Evolutionary conservation across 805 yeast species (phyloP).

Genomic region (Saccharomycopsis sp.): DNA sequence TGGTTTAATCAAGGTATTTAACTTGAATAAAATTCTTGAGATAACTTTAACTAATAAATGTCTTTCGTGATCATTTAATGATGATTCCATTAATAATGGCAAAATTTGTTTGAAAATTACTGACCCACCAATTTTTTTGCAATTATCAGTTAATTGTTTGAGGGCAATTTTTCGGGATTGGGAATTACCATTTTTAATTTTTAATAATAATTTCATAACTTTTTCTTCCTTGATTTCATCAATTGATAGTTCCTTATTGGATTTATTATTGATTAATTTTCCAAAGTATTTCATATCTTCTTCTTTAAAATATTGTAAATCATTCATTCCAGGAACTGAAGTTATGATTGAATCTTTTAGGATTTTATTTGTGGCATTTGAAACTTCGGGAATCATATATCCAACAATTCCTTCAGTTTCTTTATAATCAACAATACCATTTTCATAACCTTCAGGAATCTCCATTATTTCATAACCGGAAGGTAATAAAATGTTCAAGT

Average conservation of each 20-base stretch:
- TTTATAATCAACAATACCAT: not conserved
- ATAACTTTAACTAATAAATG: slow-evolving; percentile 71
- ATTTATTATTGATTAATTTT: slow-evolving; percentile 33
- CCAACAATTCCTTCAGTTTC: slow-evolving; percentile 17
- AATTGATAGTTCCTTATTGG: slow-evolving; percentile 27
- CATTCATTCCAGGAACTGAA: slow-evolving; percentile 55
- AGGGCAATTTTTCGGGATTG: slow-evolving; percentile 57
- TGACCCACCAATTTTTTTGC: slow-evolving; percentile 58
- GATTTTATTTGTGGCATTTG: slow-evolving; percentile 22
- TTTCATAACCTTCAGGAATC: slow-evolving; percentile 12
- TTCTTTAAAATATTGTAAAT: slow-evolving; percentile 57
- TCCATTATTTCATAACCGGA: slow-evolving; percentile 13
- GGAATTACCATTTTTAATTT: slow-evolving; percentile 72
- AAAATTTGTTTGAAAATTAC: slow-evolving; percentile 58
- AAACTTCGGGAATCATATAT: slow-evolving; percentile 45
- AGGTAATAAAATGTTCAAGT: slow-evolving; percentile 12
- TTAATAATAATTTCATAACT: slow-evolving; percentile 53
- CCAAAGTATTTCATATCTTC: slow-evolving; percentile 68
- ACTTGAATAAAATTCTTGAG: slow-evolving; percentile 53
- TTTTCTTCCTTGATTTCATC: slow-evolving; percentile 51
- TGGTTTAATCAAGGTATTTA: slow-evolving; percentile 60
- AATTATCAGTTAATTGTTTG: slow-evolving; percentile 53
- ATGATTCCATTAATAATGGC: slow-evolving; percentile 64
- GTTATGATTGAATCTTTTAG: slow-evolving; percentile 32
- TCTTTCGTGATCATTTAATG: slow-evolving; percentile 72